Percentiles rank a stretch among this genome's conserved stretches.
Evolutionary conservation across 2,329 filamentous ascomycete species (phyloP).

Genomic region (Rhynchosporium secalis): DNA sequence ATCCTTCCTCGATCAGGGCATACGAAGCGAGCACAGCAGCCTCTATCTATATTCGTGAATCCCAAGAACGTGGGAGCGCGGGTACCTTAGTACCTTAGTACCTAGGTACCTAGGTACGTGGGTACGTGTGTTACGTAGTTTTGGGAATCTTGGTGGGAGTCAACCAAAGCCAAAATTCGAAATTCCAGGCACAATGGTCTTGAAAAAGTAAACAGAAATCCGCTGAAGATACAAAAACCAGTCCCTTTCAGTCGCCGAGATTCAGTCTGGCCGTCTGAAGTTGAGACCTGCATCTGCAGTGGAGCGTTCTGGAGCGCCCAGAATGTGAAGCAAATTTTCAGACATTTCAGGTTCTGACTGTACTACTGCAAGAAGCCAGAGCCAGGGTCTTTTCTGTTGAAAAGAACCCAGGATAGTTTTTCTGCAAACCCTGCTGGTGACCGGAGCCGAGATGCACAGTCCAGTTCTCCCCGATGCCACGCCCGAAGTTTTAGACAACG

Average conservation of each 20-base stretch:
- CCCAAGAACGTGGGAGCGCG: slow-evolving; percentile 4
- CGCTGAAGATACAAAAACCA: neutral
- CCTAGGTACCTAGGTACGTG: no score
- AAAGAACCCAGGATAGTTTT: neutral
- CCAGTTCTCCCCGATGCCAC: slow-evolving; percentile 5
- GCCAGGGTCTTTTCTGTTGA: neutral
- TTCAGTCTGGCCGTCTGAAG: neutral
- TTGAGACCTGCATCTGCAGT: neutral
- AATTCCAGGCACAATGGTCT: no score
- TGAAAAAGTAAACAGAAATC: no score
- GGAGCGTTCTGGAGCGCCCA: neutral
- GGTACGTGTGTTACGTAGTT: no score
- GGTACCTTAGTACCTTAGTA: no score
- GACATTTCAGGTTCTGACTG: slow-evolving; percentile 9
- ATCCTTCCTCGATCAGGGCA: slow-evolving; percentile 13
- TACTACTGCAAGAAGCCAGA: slow-evolving; percentile 5
- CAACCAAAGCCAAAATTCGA: neutral
- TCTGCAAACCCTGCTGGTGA: neutral
- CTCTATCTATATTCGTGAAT: neutral
- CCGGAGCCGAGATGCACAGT: neutral
- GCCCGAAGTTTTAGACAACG: neutral
- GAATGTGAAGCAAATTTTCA: neutral
- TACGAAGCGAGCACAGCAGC: slow-evolving; percentile 5
- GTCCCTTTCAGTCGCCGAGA: neutral
- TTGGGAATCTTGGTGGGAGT: neutral